phyloP scores from a whole-genome alignment of 1,139 yeast genomes.

The Diutina scorzettiae region DNA sequence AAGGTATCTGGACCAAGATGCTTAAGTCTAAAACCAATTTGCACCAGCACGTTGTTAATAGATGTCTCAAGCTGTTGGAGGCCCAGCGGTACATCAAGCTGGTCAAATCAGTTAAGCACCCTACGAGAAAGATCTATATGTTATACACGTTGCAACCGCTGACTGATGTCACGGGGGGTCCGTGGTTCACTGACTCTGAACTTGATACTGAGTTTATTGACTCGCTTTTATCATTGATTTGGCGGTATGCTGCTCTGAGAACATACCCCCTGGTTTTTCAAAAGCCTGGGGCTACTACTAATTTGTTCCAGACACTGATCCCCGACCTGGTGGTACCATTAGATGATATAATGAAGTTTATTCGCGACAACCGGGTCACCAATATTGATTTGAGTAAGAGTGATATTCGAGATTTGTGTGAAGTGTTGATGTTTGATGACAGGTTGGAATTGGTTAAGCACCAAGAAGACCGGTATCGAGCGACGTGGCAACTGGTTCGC shows the following conservation, averaged over 20 bases:
- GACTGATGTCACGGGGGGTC: slow-evolving; percentile 95
- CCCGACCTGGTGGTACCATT: slow-evolving; percentile 47
- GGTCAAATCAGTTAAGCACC: slow-evolving; percentile 85
- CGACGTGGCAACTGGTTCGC: slow-evolving; percentile 48
- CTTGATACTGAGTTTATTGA: slow-evolving; percentile 90
- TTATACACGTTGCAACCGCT: slow-evolving; percentile 87
- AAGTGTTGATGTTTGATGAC: slow-evolving; percentile 79
- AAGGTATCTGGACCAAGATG: slow-evolving; percentile 94
- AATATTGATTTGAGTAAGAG: slow-evolving; percentile 64
- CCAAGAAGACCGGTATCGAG: slow-evolving; percentile 41
- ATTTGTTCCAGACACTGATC: slow-evolving; percentile 31
- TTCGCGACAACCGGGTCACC: slow-evolving; percentile 63
- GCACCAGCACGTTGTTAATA: slow-evolving; percentile 82
- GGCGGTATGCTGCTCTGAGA: slow-evolving; percentile 72
- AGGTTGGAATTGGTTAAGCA: slow-evolving; percentile 51
- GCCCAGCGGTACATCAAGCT: slow-evolving; percentile 77
- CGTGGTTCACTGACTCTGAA: slow-evolving; percentile 97
- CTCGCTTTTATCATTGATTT: slow-evolving; percentile 67
- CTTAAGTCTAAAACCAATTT: slow-evolving; percentile 82
- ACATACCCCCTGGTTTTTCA: slow-evolving; percentile 67
- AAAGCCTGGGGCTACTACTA: slow-evolving; percentile 20
- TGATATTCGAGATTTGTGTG: slow-evolving; percentile 76
- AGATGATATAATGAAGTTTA: slow-evolving; percentile 64
- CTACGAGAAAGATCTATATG: slow-evolving; percentile 96
- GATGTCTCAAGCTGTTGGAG: slow-evolving; percentile 78